These are phyloP conservation scores for Globisporangium okanoganense DNA, from an alignment of 352 stramenopile species.

Conservation along the genomic window DNA sequence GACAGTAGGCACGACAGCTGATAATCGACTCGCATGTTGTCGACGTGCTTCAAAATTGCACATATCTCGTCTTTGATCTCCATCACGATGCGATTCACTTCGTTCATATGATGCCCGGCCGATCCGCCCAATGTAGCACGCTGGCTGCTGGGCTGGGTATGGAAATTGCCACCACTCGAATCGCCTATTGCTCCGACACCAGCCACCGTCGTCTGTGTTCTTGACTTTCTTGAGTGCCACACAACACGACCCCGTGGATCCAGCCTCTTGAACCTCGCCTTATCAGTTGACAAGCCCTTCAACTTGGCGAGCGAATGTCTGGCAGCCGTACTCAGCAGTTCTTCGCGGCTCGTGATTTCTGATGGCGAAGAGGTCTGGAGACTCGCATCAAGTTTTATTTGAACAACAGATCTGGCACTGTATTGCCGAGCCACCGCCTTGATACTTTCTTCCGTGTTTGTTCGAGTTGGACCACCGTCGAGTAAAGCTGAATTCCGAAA, in stretches of 20 bases:
- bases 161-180: neutral
- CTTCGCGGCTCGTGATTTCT: neutral
- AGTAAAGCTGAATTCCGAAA: constrained; percentile 37
- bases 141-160: neutral
- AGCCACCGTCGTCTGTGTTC: neutral
- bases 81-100: constrained; percentile 51
- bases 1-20: constrained; percentile 56
- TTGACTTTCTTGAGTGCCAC: neutral
- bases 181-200: neutral
- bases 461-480: constrained; percentile 16
- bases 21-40: constrained; percentile 60
- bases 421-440: constrained; percentile 24
- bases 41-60: constrained; percentile 49
- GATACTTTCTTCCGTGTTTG: neutral
- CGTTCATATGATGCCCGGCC: constrained; percentile 33
- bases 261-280: neutral
- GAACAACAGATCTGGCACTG: constrained; percentile 13
- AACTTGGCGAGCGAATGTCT: neutral
- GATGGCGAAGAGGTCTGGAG: neutral
- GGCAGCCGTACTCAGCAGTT: neutral
- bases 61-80: constrained; percentile 77
- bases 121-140: neutral
- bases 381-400: neutral
- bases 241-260: neutral
- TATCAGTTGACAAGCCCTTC: neutral